phyloP scores from a whole-genome alignment of 176 grass and related monocot species.

The Oryza officinalis region DNA sequence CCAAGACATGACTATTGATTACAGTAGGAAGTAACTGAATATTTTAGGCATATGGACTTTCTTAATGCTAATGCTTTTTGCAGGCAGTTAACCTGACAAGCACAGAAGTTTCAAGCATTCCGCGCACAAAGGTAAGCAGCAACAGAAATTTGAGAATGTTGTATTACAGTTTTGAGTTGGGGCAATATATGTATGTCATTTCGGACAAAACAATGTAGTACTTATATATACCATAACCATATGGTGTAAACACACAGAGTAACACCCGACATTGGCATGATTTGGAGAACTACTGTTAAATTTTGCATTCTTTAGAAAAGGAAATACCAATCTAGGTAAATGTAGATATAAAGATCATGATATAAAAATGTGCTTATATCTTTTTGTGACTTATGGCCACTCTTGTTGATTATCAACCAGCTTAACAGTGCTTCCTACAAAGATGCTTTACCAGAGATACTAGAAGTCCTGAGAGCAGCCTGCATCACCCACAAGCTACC shows the following conservation, averaged over 20 bases:
- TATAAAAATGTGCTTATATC: conserved; percentile 25
- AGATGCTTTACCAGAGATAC: conserved; percentile 82
- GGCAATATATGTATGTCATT: neutral
- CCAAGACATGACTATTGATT: neutral
- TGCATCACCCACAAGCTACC: conserved; percentile 77
- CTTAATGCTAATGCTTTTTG: conserved; percentile 36
- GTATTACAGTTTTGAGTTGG: conserved; percentile 27
- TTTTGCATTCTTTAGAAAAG: neutral
- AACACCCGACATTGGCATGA: conserved; percentile 4
- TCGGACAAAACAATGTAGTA: neutral
- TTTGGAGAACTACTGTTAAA: conserved; percentile 3
- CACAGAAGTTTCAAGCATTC: conserved; percentile 65
- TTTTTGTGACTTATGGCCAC: conserved; percentile 40
- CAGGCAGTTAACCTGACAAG: conserved; percentile 93
- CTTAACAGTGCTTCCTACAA: conserved; percentile 79
- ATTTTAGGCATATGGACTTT: neutral
- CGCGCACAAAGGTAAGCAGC: conserved; percentile 53
- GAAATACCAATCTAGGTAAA: conserved; percentile 8
- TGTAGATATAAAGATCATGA: conserved; percentile 20
- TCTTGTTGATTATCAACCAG: conserved; percentile 51
- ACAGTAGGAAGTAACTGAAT: neutral
- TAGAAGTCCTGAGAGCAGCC: conserved; percentile 66
- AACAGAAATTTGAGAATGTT: neutral
- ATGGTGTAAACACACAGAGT: neutral
- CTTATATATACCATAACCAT: conserved; percentile 5